A percentile compares a stretch with the other conserved stretches of the same genome.
These are phyloP conservation scores for Dovyalis caffra DNA, from an alignment of 345 rosid genomes.

Conservation along the genomic window DNA sequence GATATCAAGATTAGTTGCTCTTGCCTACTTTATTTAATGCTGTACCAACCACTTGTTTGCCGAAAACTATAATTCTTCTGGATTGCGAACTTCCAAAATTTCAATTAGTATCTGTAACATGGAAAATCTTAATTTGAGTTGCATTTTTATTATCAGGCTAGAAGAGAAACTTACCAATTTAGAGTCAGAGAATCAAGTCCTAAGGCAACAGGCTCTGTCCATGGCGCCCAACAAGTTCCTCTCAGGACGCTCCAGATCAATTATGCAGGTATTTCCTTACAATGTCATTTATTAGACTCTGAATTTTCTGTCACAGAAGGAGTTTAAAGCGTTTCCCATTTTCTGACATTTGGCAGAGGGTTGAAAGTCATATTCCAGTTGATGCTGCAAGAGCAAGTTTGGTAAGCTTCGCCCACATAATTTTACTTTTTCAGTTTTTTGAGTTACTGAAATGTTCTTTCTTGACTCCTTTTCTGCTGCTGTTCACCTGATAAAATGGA, in stretches of 20 bases:
- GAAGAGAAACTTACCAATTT: constrained; percentile 81
- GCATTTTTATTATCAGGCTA: constrained; percentile 46
- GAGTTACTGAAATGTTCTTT: neutral
- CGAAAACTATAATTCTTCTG: neutral
- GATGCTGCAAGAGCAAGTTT: constrained; percentile 50
- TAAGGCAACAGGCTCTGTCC: constrained; percentile 90
- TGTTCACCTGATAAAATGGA: constrained; percentile 16
- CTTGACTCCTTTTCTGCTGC: constrained; percentile 4
- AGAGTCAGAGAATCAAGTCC: constrained; percentile 89
- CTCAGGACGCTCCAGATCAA: constrained; percentile 90
- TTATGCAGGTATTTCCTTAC: constrained; percentile 56
- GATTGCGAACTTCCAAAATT: neutral
- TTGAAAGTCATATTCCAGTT: constrained; percentile 58
- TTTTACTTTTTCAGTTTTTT: neutral
- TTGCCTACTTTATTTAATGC: neutral
- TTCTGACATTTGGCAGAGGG: constrained; percentile 51
- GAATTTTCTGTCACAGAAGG: neutral
- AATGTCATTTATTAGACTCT: neutral
- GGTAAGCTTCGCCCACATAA: constrained; percentile 36
- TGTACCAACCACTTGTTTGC: neutral
- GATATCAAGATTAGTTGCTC: neutral
- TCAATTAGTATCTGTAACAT: neutral
- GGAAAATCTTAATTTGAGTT: constrained; percentile 1
- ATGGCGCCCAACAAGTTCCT: constrained; percentile 93
- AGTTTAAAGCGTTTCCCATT: constrained; percentile 16